These are phyloP conservation scores for Monosporozyma aquatica DNA, from an alignment of 805 yeast genomes.

Conservation along the genomic window DNA sequence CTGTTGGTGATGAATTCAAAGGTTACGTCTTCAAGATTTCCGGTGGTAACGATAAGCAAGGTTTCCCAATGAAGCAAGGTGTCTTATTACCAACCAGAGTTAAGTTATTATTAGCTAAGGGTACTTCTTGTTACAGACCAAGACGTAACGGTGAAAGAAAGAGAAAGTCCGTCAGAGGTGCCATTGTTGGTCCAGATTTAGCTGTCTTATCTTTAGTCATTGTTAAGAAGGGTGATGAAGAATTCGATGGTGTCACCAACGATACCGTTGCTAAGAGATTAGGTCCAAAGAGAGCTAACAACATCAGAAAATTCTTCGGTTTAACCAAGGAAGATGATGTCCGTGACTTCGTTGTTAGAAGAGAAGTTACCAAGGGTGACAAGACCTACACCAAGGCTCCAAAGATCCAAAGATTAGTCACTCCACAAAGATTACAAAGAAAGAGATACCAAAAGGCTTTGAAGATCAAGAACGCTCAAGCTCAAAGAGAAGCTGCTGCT, in stretches of 20 bases:
- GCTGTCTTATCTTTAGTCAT: conserved; percentile 89
- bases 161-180: conserved; percentile 99
- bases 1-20: conserved; percentile 97
- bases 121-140: conserved; percentile 98
- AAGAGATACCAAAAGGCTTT: conserved; percentile 92
- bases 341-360: conserved; percentile 86
- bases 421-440: conserved; percentile 99
- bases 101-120: conserved; percentile 85
- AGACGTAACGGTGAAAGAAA: conserved; percentile 99
- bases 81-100: conserved; percentile 99
- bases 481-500: conserved; percentile 99
- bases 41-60: conserved; percentile 99
- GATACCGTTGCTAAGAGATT: conserved; percentile 94
- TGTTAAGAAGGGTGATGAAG: conserved; percentile 95
- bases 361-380: conserved; percentile 97
- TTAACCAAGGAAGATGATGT: conserved; percentile 42
- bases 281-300: conserved; percentile 99
- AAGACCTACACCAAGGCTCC: conserved; percentile 99
- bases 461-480: conserved; percentile 95
- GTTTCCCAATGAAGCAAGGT: conserved; percentile 99
- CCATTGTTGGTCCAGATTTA: conserved; percentile 95
- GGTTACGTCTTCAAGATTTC: conserved; percentile 98
- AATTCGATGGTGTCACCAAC: conserved; percentile 94
- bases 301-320: conserved; percentile 99
- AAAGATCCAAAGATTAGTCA: conserved; percentile 98